These are phyloP conservation scores for Vitis hybrid DNA, from an alignment of 177 flowering plant genomes.

Conservation along the genomic window DNA sequence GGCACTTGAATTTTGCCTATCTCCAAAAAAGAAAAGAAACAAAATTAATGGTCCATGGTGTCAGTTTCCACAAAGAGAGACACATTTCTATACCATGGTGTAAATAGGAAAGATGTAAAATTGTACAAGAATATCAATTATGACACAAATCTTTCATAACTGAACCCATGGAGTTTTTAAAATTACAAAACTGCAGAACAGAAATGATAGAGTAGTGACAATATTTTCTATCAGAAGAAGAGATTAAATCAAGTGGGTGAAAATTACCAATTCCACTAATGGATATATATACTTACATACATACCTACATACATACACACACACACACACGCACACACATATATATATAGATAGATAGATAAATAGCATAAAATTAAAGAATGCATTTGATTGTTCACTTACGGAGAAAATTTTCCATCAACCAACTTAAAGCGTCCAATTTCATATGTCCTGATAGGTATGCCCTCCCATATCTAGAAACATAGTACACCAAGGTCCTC, in stretches of 20 bases:
- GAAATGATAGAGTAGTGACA: background rate
- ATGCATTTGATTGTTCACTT: constrained; percentile 33
- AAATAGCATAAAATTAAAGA: background rate
- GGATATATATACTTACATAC: too few relatives aligned
- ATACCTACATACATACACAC: too few relatives aligned
- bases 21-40: too few relatives aligned
- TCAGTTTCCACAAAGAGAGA: background rate
- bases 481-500: constrained; percentile 11
- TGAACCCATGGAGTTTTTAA: background rate
- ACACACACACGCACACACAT: too few relatives aligned
- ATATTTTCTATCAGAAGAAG: background rate
- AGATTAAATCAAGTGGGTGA: background rate
- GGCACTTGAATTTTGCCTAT: too few relatives aligned
- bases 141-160: background rate
- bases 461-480: constrained; percentile 81
- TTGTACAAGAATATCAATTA: background rate
- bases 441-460: constrained; percentile 66
- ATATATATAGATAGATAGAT: too few relatives aligned
- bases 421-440: constrained; percentile 72
- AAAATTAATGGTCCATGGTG: background rate
- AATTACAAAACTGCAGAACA: background rate
- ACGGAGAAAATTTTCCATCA: constrained; percentile 88
- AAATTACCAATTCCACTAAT: background rate
- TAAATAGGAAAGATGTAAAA: background rate
- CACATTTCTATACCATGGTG: background rate